These are phyloP conservation scores for Ophiocordyceps camponoti-leonardi DNA, from an alignment of 2,329 filamentous ascomycete genomes.

Conservation along the genomic window DNA sequence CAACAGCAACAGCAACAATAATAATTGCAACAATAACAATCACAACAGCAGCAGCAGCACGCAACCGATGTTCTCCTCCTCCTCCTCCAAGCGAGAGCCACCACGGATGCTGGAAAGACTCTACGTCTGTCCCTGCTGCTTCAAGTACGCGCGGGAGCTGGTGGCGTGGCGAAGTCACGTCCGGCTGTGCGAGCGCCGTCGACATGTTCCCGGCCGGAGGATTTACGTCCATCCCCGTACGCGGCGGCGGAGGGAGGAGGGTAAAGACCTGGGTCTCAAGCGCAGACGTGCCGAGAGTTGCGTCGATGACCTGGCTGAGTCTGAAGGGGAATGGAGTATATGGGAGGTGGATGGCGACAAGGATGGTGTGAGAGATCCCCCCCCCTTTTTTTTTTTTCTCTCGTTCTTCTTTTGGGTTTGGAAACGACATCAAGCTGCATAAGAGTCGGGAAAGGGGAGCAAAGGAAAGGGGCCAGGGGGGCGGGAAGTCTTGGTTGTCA, in stretches of 20 bases:
- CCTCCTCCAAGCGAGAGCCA: background rate
- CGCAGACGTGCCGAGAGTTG: constrained; percentile 17
- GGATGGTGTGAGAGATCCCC: constrained; percentile 50
- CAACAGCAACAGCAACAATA: background rate
- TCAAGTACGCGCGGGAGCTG: constrained; percentile 65
- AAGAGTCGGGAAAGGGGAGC: too few relatives aligned
- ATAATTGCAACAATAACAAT: too few relatives aligned
- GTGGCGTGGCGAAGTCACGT: constrained; percentile 42
- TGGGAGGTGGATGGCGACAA: constrained; percentile 87
- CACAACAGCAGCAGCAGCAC: constrained; percentile 10
- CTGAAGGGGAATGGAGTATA: constrained; percentile 62
- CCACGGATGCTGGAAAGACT: constrained; percentile 44
- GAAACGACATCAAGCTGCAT: too few relatives aligned
- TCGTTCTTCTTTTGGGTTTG: too few relatives aligned
- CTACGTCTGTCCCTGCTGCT: constrained; percentile 84
- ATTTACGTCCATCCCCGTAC: constrained; percentile 51
- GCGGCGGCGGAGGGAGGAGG: constrained; percentile 19
- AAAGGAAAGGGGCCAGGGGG: background rate
- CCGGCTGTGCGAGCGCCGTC: constrained; percentile 34
- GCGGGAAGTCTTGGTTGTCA: background rate
- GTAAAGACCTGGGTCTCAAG: constrained; percentile 16
- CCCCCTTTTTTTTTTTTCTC: background rate
- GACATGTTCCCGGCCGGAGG: constrained; percentile 44
- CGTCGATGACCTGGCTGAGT: constrained; percentile 24
- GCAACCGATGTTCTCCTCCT: constrained; percentile 3